Conservation (phyloP, 371 early-diverging fungal genomes). For the Conidiobolus incongruus region DNA sequence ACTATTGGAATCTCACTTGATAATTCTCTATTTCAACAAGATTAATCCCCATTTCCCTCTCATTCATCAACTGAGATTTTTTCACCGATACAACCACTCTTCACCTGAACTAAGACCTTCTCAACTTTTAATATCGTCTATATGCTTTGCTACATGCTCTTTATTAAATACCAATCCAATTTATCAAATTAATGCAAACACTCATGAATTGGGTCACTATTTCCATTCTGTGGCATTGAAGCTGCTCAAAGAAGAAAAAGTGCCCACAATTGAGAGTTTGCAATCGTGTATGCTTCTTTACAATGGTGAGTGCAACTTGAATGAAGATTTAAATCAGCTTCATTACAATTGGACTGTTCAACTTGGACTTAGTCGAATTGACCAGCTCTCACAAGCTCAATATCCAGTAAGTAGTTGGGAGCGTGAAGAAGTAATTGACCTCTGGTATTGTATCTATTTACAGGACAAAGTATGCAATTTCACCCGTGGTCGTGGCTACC, state of each 20-base stretch:
- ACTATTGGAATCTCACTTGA: neutral
- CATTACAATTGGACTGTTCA: neutral
- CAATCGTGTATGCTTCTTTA: constrained; percentile 1
- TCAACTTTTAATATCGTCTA: constrained; percentile 1
- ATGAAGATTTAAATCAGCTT: neutral
- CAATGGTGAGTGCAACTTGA: constrained; percentile 1
- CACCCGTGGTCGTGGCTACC: neutral
- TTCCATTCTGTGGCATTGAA: neutral
- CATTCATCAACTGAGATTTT: neutral
- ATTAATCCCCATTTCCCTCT: neutral
- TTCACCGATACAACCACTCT: neutral
- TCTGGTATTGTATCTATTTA: neutral
- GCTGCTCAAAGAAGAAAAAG: neutral
- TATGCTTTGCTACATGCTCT: neutral
- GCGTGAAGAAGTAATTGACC: neutral
- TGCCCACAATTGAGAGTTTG: neutral
- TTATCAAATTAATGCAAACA: neutral
- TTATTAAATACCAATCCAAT: neutral
- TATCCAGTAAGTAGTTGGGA: no score
- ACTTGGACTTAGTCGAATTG: neutral
- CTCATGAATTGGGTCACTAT: neutral
- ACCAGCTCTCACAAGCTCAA: no score
- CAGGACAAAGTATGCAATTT: constrained; percentile 3
- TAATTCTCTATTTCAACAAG: neutral
- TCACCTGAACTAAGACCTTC: neutral